A percentile compares a stretch with the other conserved stretches of the same genome.
These are phyloP conservation scores for Rubus parviflorus DNA, from an alignment of 306 rosid genomes.

Conservation along the genomic window DNA sequence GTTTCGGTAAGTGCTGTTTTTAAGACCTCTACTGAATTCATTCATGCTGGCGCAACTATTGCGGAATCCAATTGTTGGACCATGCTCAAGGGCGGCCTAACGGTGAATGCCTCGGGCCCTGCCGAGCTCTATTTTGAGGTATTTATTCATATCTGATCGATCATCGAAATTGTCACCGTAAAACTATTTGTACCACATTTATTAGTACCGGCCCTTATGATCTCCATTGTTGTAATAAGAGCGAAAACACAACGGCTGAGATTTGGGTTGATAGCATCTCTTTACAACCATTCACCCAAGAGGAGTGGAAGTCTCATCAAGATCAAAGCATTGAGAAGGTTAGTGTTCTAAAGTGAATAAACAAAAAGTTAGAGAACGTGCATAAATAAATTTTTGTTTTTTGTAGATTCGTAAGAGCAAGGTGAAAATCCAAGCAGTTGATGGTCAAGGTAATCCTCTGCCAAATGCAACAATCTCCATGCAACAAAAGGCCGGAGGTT, in stretches of 20 bases:
- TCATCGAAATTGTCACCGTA: too few relatives aligned
- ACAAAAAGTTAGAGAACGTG: too few relatives aligned
- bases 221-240: conserved; percentile 25
- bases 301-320: conserved; percentile 65
- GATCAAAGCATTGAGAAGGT: conserved; percentile 33
- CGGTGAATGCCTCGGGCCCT: conserved; percentile 47
- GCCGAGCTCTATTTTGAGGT: conserved; percentile 74
- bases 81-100: conserved; percentile 88
- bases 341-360: too few relatives aligned
- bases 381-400: too few relatives aligned
- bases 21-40: conserved; percentile 42
- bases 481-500: conserved; percentile 18
- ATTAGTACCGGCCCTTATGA: background rate
- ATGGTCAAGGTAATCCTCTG: conserved; percentile 48
- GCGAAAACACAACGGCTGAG: conserved; percentile 48
- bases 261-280: conserved; percentile 68
- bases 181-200: background rate
- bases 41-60: conserved; percentile 38
- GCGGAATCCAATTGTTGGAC: conserved; percentile 74
- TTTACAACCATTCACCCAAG: conserved; percentile 59
- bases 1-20: conserved; percentile 44
- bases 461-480: conserved; percentile 45
- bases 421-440: conserved; percentile 43
- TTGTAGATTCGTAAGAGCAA: conserved; percentile 50
- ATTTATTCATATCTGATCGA: background rate